Evolutionary conservation across 352 stramenopile species (phyloP).

Genomic region (Pythium aristosporum): DNA sequence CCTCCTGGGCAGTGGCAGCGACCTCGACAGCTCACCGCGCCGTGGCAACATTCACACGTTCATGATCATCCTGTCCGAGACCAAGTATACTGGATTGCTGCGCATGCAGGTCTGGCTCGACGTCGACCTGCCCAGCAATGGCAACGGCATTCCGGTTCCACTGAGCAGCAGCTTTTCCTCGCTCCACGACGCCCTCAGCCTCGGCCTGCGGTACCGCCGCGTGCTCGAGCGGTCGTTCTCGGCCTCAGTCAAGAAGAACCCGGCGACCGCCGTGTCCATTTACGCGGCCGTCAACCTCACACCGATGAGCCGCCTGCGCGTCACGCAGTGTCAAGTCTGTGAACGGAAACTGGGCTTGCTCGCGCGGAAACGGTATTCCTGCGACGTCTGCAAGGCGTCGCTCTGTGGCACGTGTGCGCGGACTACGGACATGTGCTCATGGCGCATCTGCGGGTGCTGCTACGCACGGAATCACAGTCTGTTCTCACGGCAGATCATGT

Average conservation of each 20-base stretch:
- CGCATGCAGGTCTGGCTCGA: constrained; percentile 78
- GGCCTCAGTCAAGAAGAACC: constrained; percentile 32
- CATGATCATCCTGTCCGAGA: constrained; percentile 60
- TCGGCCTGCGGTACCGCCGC: constrained; percentile 60
- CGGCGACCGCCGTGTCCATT: constrained; percentile 26
- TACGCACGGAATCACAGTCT: constrained; percentile 64
- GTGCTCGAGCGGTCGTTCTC: constrained; percentile 50
- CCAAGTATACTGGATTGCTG: constrained; percentile 47
- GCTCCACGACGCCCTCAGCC: constrained; percentile 67
- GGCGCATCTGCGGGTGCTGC: constrained; percentile 60
- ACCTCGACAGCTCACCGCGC: constrained; percentile 29
- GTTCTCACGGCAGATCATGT: constrained; percentile 52
- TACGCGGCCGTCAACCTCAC: constrained; percentile 30
- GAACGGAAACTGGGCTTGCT: constrained; percentile 60
- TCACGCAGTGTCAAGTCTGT: constrained; percentile 65
- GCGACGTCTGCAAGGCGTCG: constrained; percentile 61
- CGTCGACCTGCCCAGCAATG: constrained; percentile 40
- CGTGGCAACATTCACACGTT: constrained; percentile 61
- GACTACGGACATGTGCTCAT: constrained; percentile 59
- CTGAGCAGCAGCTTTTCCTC: constrained; percentile 35
- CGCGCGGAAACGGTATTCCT: constrained; percentile 60
- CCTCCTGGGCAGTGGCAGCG: neutral
- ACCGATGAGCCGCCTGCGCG: constrained; percentile 34
- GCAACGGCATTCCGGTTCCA: neutral
- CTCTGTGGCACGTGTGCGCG: constrained; percentile 61